These are phyloP conservation scores for Yamadazyma atlantica DNA, from an alignment of 1,139 yeast species.

Conservation along the genomic window DNA sequence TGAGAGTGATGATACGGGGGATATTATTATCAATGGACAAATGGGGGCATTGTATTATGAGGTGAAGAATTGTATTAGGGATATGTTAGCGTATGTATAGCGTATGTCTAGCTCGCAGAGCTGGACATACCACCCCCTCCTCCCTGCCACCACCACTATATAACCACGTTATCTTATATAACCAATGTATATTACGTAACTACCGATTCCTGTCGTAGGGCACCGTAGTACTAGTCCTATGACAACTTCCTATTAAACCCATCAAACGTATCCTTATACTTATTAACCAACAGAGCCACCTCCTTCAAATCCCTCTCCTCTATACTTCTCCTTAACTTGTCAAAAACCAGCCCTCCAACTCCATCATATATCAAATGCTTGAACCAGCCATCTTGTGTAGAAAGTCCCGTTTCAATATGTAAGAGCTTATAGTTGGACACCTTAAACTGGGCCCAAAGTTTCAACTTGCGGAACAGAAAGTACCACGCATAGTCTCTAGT, in stretches of 20 bases:
- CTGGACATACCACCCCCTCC: too few relatives aligned
- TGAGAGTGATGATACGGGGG: conserved; percentile 64
- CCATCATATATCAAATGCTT: conserved; percentile 26
- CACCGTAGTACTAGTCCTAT: too few relatives aligned
- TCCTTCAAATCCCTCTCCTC: background rate
- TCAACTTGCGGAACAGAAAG: conserved; percentile 54
- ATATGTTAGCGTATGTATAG: conserved; percentile 75
- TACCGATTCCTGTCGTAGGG: too few relatives aligned
- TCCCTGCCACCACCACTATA: too few relatives aligned
- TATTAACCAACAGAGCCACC: conserved; percentile 1
- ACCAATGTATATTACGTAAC: too few relatives aligned
- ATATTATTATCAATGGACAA: conserved; percentile 80
- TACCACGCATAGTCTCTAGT: conserved; percentile 73
- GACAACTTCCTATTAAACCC: conserved; percentile 1
- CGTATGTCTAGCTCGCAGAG: too few relatives aligned
- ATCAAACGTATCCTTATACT: background rate
- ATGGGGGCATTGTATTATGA: conserved; percentile 75
- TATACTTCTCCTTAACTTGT: background rate
- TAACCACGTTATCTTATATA: too few relatives aligned
- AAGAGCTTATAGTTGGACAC: conserved; percentile 53
- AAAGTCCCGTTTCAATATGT: conserved; percentile 43
- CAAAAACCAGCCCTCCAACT: background rate
- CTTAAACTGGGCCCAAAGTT: conserved; percentile 57
- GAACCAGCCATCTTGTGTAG: conserved; percentile 16
- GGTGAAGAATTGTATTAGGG: conserved; percentile 73